Evolutionary conservation across 1,284 basidiomycete species (phyloP), one percentile per base, ranked within the genome.

Genomic region (Phylloporus sp.): DNA sequence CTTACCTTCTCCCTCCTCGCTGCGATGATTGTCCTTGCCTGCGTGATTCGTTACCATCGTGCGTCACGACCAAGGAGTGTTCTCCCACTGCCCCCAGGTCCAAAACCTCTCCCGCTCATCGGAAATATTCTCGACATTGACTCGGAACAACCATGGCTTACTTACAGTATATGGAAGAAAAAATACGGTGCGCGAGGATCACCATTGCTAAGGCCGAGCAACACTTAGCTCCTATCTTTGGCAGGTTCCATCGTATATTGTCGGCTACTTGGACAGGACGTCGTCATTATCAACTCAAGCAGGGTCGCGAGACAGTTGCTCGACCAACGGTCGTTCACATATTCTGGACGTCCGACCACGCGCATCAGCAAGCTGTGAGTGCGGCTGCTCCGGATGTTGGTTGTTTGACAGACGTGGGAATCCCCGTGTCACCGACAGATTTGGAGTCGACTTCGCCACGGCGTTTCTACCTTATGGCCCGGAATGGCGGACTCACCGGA

Each of bases 91-190:
- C 78, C 79, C 1, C 78, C 78, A 0, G 78, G 78, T 20, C 77
- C 77, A 42, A 61, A 58, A 50, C 69, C 76, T 18, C 61, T 77
- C 37, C 78, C 79, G 1, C 34, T 80, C 4, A 65, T 79, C 39
- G 78, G 78, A 18, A 85, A 85, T 71, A 64, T 81, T 34, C 66
- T 81, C 28, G 80, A 84, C 50, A 78, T 85, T 70, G 79, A 84
- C 3, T 69, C 74, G 1, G 64, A 75, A 54, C 74, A 75, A 46
- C 80, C 81, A 24, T 86, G 82, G 83, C 64, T 73, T 52, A 73
- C 69, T 22, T 73, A 77, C 29, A 65, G 72, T 32, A 12, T 13
- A 29, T 73, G 72, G 72, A 62, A 64, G 52, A 72, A 72, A 51
- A 76, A 64, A 63, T 76, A 76, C 44, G 72, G 72, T 72, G 29